phyloP scores from a whole-genome alignment of 2,329 filamentous ascomycete genomes.

The Gaeumannomyces sp. region DNA sequence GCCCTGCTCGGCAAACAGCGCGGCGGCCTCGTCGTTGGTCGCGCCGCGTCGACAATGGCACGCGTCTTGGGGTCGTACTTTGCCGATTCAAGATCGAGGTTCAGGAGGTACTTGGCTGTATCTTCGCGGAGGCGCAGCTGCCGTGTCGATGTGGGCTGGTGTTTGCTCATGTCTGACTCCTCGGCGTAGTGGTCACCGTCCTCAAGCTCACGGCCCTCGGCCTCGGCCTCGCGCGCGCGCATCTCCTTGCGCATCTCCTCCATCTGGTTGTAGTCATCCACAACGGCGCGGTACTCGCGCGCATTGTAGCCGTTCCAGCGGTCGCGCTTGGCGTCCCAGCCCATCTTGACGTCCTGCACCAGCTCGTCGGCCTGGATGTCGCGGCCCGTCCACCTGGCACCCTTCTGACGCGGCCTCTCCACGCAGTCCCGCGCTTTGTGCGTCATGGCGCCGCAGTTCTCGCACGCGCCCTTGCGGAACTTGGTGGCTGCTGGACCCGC shows the following conservation, averaged over 20 bases:
- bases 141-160: conserved; percentile 83
- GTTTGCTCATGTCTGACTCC: conserved; percentile 92
- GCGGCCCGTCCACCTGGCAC: conserved; percentile 85
- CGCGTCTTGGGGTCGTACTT: conserved; percentile 97
- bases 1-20: conserved; percentile 84
- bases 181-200: conserved; percentile 78
- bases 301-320: conserved; percentile 98
- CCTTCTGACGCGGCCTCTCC: conserved; percentile 78
- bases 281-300: conserved; percentile 76
- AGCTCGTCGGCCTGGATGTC: conserved; percentile 92
- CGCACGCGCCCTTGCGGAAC: conserved; percentile 94
- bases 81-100: conserved; percentile 90
- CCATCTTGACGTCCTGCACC: conserved; percentile 76
- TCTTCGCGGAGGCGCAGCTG: conserved; percentile 92
- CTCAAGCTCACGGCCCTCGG: conserved; percentile 44
- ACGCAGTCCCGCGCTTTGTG: conserved; percentile 95
- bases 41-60: conserved; percentile 79
- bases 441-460: conserved; percentile 96
- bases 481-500: conserved; percentile 85
- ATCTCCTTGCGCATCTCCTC: conserved; percentile 62
- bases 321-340: conserved; percentile 97
- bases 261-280: conserved; percentile 82
- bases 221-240: conserved; percentile 41
- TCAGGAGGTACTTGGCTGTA: conserved; percentile 92
- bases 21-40: conserved; percentile 71